These are phyloP conservation scores for Teratosphaeria epicoccoides DNA, from an alignment of 2,329 filamentous ascomycete species.

Conservation along the genomic window DNA sequence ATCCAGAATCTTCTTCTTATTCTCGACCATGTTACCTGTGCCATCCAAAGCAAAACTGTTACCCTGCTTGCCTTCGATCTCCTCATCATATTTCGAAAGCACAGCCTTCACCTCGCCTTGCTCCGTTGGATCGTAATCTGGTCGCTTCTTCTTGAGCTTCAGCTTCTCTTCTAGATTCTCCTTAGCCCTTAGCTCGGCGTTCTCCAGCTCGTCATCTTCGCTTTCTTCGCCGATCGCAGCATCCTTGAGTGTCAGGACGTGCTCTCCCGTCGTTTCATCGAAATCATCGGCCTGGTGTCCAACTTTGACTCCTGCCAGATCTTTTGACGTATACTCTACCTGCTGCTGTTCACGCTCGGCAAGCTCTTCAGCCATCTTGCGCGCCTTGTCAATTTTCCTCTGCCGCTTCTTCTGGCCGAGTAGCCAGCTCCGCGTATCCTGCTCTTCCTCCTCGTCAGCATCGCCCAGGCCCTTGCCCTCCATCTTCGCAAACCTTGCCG, in stretches of 20 bases:
- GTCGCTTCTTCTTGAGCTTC: constrained; percentile 80
- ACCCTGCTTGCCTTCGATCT: constrained; percentile 78
- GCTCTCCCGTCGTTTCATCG: constrained; percentile 62
- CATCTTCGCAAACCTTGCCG: constrained; percentile 62
- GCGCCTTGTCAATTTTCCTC: constrained; percentile 71
- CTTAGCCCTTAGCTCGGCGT: constrained; percentile 57
- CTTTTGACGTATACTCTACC: constrained; percentile 71
- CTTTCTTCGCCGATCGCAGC: constrained; percentile 69
- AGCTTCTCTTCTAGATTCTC: constrained; percentile 66
- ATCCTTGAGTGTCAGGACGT: constrained; percentile 91
- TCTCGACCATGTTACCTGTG: constrained; percentile 57
- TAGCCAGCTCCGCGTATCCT: constrained; percentile 80
- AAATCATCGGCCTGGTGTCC: constrained; percentile 78
- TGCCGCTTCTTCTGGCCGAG: constrained; percentile 84
- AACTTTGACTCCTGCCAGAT: constrained; percentile 83
- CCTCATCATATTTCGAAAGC: constrained; percentile 87
- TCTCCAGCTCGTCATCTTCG: constrained; percentile 83
- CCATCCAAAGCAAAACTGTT: constrained; percentile 82
- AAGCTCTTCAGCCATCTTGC: constrained; percentile 62
- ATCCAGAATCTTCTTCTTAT: constrained; percentile 36
- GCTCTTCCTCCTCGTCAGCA: constrained; percentile 46
- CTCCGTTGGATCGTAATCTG: constrained; percentile 76
- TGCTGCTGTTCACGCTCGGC: constrained; percentile 62
- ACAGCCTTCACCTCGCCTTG: constrained; percentile 56
- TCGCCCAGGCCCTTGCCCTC: constrained; percentile 81